A percentile compares a stretch with the other conserved stretches of the same genome.
Evolutionary conservation across 163 green algal species (phyloP).

Genomic region (Scenedesmus sp.): DNA sequence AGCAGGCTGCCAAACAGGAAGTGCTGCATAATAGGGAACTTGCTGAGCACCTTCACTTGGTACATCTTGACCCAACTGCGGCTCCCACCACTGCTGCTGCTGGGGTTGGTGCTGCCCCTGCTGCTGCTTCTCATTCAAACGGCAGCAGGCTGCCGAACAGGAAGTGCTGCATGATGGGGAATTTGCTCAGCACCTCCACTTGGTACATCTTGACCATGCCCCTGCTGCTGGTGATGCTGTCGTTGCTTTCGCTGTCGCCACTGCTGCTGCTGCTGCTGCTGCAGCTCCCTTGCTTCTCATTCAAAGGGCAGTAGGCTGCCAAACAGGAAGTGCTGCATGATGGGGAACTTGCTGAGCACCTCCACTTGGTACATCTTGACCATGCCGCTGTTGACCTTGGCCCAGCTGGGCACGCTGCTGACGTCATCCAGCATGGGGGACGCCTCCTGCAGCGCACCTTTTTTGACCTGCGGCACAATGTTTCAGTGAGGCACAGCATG

Average conservation of each 20-base stretch:
- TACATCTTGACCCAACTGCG: background rate
- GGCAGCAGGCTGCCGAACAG: constrained; percentile 86
- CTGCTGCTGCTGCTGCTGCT: background rate
- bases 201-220: constrained; percentile 98
- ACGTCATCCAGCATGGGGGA: constrained; percentile 98
- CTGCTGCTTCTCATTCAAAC: constrained; percentile 57
- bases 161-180: constrained; percentile 99
- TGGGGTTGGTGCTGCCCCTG: no score
- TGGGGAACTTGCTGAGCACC: constrained; percentile 95
- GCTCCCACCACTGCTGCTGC: no score
- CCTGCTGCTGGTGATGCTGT: constrained; percentile 91
- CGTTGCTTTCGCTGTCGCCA: constrained; percentile 91
- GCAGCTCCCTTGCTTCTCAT: background rate
- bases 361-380: constrained; percentile 97
- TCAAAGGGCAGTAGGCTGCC: constrained; percentile 78
- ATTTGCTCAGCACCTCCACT: constrained; percentile 94
- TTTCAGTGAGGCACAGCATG: background rate
- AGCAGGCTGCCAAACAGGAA: constrained; percentile 91
- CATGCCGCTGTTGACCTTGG: constrained; percentile 88
- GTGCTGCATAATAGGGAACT: constrained; percentile 99
- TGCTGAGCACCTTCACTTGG: constrained; percentile 88
- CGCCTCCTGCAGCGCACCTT: constrained; percentile 93
- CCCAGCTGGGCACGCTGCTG: constrained; percentile 86
- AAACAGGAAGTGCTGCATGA: constrained; percentile 99
- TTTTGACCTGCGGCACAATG: constrained; percentile 87